These are phyloP conservation scores for Thymus mandschuricus DNA, from an alignment of 257 asterid genomes.

Conservation along the genomic window DNA sequence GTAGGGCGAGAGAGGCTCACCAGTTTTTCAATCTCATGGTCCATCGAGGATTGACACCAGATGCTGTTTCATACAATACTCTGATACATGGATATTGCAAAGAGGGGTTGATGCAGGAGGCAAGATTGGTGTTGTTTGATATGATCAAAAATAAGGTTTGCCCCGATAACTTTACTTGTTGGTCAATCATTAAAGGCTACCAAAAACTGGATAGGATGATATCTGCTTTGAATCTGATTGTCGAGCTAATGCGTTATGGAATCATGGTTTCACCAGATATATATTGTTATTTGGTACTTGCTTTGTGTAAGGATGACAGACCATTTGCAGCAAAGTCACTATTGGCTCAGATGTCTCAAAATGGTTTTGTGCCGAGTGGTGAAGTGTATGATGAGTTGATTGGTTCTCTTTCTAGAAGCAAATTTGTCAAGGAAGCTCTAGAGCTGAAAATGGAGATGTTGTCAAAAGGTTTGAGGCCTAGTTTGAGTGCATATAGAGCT, in stretches of 20 bases:
- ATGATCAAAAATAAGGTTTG: slow-evolving; percentile 63
- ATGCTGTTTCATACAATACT: slow-evolving; percentile 62
- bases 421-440: no score
- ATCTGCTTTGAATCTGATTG: slow-evolving; percentile 73
- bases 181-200: slow-evolving; percentile 73
- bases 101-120: slow-evolving; percentile 83
- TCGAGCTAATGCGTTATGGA: slow-evolving; percentile 64
- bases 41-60: slow-evolving; percentile 70
- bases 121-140: slow-evolving; percentile 60
- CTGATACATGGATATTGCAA: slow-evolving; percentile 77
- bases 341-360: slow-evolving; percentile 49
- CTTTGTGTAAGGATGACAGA: slow-evolving; percentile 65
- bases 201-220: slow-evolving; percentile 56
- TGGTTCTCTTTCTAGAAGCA: no score
- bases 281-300: slow-evolving; percentile 58
- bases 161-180: slow-evolving; percentile 74
- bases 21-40: slow-evolving; percentile 65
- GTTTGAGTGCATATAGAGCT: no score
- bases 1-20: slow-evolving; percentile 68
- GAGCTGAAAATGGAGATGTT: no score
- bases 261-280: slow-evolving; percentile 55
- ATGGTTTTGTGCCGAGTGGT: slow-evolving; percentile 31
- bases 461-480: no score
- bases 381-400: no score
- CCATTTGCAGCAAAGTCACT: slow-evolving; percentile 89